Evolutionary conservation across 306 rosid genomes (phyloP).

Genomic region (Quercus bicolor): DNA sequence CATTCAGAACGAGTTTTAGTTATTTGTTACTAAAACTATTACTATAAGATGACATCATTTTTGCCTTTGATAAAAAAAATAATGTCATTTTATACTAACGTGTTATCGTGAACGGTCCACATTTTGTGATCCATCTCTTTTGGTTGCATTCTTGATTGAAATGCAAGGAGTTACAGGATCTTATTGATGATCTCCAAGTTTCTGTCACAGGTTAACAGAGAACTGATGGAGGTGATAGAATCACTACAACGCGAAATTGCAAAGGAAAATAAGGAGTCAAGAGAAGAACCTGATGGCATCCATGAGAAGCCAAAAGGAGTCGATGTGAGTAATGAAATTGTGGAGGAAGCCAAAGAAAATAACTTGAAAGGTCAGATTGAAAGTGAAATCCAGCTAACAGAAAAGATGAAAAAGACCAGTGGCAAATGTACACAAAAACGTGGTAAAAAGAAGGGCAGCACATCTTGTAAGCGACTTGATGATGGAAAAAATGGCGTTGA

Average conservation of each 20-base stretch:
- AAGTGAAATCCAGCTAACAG: background rate
- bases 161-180: background rate
- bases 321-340: background rate
- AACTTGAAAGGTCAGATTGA: background rate
- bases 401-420: background rate
- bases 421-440: background rate
- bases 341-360: background rate
- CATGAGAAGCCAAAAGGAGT: background rate
- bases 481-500: background rate
- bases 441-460: background rate
- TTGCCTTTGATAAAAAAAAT: background rate
- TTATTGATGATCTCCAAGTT: slow-evolving; percentile 8
- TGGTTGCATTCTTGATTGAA: background rate
- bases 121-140: background rate
- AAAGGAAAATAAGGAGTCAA: slow-evolving; percentile 31
- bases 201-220: slow-evolving; percentile 60
- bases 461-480: background rate
- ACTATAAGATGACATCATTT: background rate
- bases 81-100: background rate
- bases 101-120: background rate
- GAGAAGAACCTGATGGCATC: background rate
- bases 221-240: slow-evolving; percentile 54
- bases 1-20: too few species aligned
- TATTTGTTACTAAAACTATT: background rate
- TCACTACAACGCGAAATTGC: slow-evolving; percentile 38